These are phyloP conservation scores for Fusarium metavorans DNA, from an alignment of 2,329 filamentous ascomycete species.

Conservation along the genomic window DNA sequence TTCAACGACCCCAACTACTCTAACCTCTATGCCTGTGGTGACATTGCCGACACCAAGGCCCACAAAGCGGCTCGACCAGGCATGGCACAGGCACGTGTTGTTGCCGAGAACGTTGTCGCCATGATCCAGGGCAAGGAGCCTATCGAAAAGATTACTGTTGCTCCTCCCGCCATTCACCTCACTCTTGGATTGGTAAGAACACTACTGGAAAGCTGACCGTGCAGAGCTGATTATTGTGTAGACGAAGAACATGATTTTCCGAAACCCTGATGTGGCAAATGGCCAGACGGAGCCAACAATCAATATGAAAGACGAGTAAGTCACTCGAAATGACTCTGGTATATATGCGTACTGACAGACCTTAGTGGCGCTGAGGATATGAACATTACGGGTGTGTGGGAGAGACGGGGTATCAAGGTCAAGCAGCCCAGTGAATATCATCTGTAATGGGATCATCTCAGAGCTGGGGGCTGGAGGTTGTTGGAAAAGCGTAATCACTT, in stretches of 20 bases:
- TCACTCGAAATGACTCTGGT: fast-evolving
- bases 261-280: constrained; percentile 34
- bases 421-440: constrained; percentile 37
- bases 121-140: constrained; percentile 33
- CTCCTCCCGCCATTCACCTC: constrained; percentile 40
- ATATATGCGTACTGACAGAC: neutral
- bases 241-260: constrained; percentile 44
- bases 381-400: constrained; percentile 38
- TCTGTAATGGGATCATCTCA: constrained; percentile 8
- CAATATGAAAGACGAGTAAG: constrained; percentile 42
- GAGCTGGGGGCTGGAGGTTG: neutral
- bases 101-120: constrained; percentile 40
- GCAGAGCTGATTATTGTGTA: neutral
- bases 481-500: neutral
- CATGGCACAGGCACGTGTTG: constrained; percentile 32
- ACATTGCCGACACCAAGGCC: constrained; percentile 43
- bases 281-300: constrained; percentile 35
- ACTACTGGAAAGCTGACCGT: fast-evolving
- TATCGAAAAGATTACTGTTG: constrained; percentile 16
- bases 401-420: constrained; percentile 38
- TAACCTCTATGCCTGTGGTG: constrained; percentile 41
- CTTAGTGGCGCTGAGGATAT: constrained; percentile 36
- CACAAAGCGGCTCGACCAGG: constrained; percentile 42
- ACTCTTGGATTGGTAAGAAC: constrained; percentile 38
- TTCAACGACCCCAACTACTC: constrained; percentile 40